These are phyloP conservation scores for Papiliotrema nemorosa DNA, from an alignment of 1,284 basidiomycete genomes.

Conservation along the genomic window DNA sequence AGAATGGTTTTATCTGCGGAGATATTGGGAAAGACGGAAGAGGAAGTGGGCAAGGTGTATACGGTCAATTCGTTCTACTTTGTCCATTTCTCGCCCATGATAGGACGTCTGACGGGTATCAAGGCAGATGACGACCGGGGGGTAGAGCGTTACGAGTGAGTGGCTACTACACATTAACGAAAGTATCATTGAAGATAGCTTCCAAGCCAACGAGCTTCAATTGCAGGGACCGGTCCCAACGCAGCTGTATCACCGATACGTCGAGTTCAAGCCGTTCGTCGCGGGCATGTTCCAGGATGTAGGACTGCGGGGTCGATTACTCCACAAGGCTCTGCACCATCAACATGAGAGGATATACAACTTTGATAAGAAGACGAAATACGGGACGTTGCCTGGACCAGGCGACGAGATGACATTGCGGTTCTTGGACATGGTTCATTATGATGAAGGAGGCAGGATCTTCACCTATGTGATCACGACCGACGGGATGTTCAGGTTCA, in stretches of 20 bases:
- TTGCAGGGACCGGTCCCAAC: constrained; percentile 53
- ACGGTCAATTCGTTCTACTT: constrained; percentile 51
- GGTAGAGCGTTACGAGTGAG: constrained; percentile 32
- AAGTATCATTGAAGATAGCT: constrained; percentile 33
- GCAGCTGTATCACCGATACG: constrained; percentile 53
- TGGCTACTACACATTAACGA: neutral
- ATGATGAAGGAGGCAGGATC: constrained; percentile 51
- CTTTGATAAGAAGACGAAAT: constrained; percentile 50
- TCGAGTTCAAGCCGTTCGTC: constrained; percentile 53
- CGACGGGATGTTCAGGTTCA: constrained; percentile 54
- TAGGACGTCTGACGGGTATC: constrained; percentile 38
- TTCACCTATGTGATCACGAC: constrained; percentile 55
- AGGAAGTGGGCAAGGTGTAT: constrained; percentile 49
- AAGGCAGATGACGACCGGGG: constrained; percentile 26
- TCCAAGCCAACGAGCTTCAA: constrained; percentile 54
- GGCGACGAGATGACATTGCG: constrained; percentile 45
- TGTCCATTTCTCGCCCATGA: constrained; percentile 43
- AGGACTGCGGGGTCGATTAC: constrained; percentile 49
- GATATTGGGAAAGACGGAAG: constrained; percentile 48
- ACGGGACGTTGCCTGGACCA: constrained; percentile 42
- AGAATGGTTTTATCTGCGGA: constrained; percentile 37
- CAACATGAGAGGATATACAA: constrained; percentile 54
- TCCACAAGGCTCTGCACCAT: constrained; percentile 51
- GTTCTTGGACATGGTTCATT: constrained; percentile 53
- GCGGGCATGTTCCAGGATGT: constrained; percentile 50